Conservation (phyloP, 2,329 filamentous ascomycete species). For the Zymoseptoria ardabiliae region DNA sequence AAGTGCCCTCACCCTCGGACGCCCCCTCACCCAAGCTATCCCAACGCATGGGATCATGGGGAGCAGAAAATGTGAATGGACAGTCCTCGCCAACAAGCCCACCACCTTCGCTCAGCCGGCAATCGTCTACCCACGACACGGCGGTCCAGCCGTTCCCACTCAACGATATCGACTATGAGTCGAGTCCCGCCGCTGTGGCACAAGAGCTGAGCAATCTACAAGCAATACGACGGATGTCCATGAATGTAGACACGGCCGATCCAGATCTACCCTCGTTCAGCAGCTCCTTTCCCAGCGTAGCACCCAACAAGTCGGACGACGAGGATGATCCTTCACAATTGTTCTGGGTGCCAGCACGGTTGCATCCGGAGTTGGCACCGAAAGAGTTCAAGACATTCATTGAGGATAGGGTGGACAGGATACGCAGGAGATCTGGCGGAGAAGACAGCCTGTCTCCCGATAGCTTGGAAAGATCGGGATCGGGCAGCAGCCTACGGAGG, state of each 20-base stretch:
- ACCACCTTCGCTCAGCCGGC: slow-evolving; percentile 31
- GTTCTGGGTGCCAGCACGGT: slow-evolving; percentile 90
- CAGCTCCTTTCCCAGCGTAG: slow-evolving; percentile 47
- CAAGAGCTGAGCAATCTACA: slow-evolving; percentile 90
- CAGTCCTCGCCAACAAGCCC: slow-evolving; percentile 26
- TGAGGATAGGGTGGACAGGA: slow-evolving; percentile 84
- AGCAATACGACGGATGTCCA: slow-evolving; percentile 83
- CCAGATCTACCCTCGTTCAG: slow-evolving; percentile 71
- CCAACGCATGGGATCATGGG: slow-evolving; percentile 32
- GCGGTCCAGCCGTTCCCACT: slow-evolving; percentile 51
- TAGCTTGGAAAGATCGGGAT: slow-evolving; percentile 48
- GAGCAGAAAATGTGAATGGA: slow-evolving; percentile 18
- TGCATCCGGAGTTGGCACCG: slow-evolving; percentile 91
- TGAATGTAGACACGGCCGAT: slow-evolving; percentile 70
- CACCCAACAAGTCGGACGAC: slow-evolving; percentile 60
- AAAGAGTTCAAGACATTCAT: slow-evolving; percentile 96
- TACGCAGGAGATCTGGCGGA: slow-evolving; percentile 67
- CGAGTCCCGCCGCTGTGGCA: slow-evolving; percentile 78
- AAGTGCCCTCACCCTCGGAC: slow-evolving; percentile 14
- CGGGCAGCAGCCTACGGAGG: slow-evolving; percentile 58
- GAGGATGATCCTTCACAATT: slow-evolving; percentile 82
- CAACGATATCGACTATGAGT: slow-evolving; percentile 83
- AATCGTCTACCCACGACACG: slow-evolving; percentile 27
- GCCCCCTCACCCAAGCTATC: slow-evolving; percentile 14
- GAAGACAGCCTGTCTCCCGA: slow-evolving; percentile 55